Conservation (phyloP, 2,329 filamentous ascomycete species). For the Myriosclerotinia curreyana region DNA sequence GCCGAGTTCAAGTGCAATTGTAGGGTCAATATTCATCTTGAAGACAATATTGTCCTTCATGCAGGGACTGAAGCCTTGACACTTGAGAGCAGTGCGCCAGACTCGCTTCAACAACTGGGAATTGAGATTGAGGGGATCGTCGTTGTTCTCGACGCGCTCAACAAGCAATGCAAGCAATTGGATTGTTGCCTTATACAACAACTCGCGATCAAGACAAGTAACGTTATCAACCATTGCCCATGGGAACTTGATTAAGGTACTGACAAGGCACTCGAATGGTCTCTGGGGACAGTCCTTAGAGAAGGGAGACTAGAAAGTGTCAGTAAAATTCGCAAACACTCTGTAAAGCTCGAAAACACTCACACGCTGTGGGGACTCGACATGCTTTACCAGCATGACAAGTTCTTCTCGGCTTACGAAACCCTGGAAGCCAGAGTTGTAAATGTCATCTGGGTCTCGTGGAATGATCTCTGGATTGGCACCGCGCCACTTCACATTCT, state of each 20-base stretch:
- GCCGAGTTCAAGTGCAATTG: conserved; percentile 43
- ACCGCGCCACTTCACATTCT: conserved; percentile 55
- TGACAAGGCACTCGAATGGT: conserved; percentile 63
- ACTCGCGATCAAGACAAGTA: conserved; percentile 55
- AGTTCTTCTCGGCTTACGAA: conserved; percentile 63
- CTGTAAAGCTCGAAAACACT: conserved; percentile 38
- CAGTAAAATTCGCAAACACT: conserved; percentile 15
- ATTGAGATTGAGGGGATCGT: conserved; percentile 49
- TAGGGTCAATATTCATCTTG: conserved; percentile 41
- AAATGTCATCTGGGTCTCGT: conserved; percentile 39
- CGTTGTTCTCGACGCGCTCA: conserved; percentile 43
- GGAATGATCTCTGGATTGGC: conserved; percentile 44
- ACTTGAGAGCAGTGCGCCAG: conserved; percentile 51
- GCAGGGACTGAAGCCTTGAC: conserved; percentile 58
- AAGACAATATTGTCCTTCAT: conserved; percentile 59
- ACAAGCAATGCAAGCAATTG: conserved; percentile 50
- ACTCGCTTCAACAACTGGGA: conserved; percentile 53
- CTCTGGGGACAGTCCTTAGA: conserved; percentile 60
- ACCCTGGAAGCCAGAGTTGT: conserved; percentile 54
- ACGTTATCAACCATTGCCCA: conserved; percentile 58
- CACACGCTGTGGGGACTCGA: conserved; percentile 60
- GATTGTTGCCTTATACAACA: conserved; percentile 51
- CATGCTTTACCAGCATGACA: conserved; percentile 61
- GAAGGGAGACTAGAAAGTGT: conserved; percentile 52
- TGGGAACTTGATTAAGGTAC: conserved; percentile 51